These are phyloP conservation scores for Pichia phayaonensis DNA, from an alignment of 805 yeast genomes.

Conservation along the genomic window DNA sequence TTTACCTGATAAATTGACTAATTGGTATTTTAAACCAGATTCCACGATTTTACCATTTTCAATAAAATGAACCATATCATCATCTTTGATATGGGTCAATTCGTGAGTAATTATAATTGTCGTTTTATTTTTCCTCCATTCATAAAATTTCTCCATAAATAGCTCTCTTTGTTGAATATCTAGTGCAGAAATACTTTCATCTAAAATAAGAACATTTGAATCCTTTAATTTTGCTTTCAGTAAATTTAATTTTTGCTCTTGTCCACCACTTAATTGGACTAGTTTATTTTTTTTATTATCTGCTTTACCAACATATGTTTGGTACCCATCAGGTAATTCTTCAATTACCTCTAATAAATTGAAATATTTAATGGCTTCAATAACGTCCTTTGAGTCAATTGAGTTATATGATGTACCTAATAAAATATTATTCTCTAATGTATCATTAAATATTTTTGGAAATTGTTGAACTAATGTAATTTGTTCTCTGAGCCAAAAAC, in stretches of 20 bases:
- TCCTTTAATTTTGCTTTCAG: conserved; percentile 77
- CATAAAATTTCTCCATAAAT: conserved; percentile 43
- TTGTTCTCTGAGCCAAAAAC: conserved; percentile 49
- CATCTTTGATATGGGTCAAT: conserved; percentile 40
- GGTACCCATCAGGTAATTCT: conserved; percentile 45
- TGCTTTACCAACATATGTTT: conserved; percentile 37
- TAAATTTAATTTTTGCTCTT: conserved; percentile 71
- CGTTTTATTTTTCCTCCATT: conserved; percentile 60
- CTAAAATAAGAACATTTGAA: conserved; percentile 70
- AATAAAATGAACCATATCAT: conserved; percentile 52
- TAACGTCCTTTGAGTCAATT: conserved; percentile 22
- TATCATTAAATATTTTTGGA: conserved; percentile 55
- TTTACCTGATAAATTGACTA: conserved; percentile 19
- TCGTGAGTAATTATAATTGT: conserved; percentile 84
- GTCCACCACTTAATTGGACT: conserved; percentile 77
- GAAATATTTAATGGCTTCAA: conserved; percentile 46
- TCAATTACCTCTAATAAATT: conserved; percentile 41
- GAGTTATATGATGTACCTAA: conserved; percentile 12
- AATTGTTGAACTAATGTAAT: conserved; percentile 71
- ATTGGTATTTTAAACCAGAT: conserved; percentile 31
- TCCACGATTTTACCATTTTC: conserved; percentile 51
- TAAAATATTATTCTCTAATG: conserved; percentile 56
- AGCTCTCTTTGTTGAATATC: conserved; percentile 44
- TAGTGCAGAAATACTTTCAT: conserved; percentile 81
- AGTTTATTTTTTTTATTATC: not conserved